Conservation (phyloP, 1,139 yeast genomes). For the Wickerhamomyces sp. region DNA sequence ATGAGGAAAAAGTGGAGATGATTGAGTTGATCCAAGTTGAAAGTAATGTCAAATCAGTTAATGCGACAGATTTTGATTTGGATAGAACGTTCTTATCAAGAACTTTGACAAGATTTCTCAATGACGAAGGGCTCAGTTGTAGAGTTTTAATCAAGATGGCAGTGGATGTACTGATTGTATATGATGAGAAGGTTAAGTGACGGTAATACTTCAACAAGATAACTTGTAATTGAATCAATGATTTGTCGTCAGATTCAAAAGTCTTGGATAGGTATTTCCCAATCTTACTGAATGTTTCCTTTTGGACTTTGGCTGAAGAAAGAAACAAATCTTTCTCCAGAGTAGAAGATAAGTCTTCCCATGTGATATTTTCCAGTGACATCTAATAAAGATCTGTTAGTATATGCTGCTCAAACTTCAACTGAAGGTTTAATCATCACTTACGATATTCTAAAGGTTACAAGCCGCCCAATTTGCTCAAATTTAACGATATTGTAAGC, state of each 20-base stretch:
- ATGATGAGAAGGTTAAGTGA: slow-evolving; percentile 45
- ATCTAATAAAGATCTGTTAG: slow-evolving; percentile 3
- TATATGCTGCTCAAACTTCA: neutral
- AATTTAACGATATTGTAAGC: neutral
- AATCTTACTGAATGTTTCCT: slow-evolving; percentile 17
- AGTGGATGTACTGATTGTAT: slow-evolving; percentile 42
- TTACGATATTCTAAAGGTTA: neutral
- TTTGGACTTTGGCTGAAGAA: slow-evolving; percentile 34
- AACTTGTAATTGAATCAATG: slow-evolving; percentile 25
- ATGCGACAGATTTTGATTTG: slow-evolving; percentile 38
- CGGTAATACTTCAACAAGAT: slow-evolving; percentile 40
- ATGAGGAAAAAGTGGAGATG: slow-evolving; percentile 8
- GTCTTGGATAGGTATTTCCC: slow-evolving; percentile 25
- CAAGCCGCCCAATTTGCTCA: neutral
- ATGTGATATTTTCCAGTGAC: slow-evolving; percentile 11
- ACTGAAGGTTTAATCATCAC: neutral
- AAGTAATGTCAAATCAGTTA: slow-evolving; percentile 50
- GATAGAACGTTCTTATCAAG: slow-evolving; percentile 31
- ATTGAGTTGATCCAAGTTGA: slow-evolving; percentile 47
- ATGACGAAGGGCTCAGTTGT: slow-evolving; percentile 29
- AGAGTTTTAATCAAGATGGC: slow-evolving; percentile 35
- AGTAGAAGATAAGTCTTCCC: slow-evolving; percentile 27
- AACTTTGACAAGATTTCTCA: slow-evolving; percentile 34
- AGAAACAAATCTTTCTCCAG: slow-evolving; percentile 28
- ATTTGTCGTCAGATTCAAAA: slow-evolving; percentile 13